phyloP scores from a whole-genome alignment of 805 yeast species.

The Yarrowia sp. region DNA sequence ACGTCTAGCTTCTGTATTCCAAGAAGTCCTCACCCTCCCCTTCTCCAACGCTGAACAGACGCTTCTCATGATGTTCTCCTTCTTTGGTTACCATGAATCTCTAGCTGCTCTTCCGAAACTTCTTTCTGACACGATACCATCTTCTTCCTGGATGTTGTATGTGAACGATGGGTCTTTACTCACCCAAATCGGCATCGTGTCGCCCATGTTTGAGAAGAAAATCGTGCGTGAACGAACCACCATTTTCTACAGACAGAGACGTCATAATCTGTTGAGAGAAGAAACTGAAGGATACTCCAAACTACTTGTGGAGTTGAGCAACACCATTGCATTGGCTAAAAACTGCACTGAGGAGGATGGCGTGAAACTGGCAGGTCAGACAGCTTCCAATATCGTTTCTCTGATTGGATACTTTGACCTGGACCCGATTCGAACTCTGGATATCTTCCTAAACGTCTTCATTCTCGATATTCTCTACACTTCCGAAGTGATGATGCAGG shows the following conservation, averaged over 20 bases:
- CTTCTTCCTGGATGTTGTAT: slow-evolving; percentile 31
- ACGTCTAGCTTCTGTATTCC: background rate
- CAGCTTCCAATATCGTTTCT: slow-evolving; percentile 44
- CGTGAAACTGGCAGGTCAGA: background rate
- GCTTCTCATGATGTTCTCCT: slow-evolving; percentile 5
- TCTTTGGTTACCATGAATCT: background rate
- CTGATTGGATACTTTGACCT: slow-evolving; percentile 72
- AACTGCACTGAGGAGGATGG: slow-evolving; percentile 37
- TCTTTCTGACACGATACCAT: slow-evolving; percentile 31
- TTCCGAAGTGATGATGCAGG: slow-evolving; percentile 47
- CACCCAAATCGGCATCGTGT: slow-evolving; percentile 35
- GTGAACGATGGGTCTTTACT: slow-evolving; percentile 34
- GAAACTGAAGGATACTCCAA: slow-evolving; percentile 76
- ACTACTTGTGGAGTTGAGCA: slow-evolving; percentile 50
- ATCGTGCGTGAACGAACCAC: slow-evolving; percentile 44
- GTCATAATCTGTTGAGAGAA: slow-evolving; percentile 68
- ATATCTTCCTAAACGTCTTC: slow-evolving; percentile 57
- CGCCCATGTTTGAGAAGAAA: slow-evolving; percentile 41
- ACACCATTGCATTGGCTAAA: slow-evolving; percentile 44
- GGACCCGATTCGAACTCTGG: slow-evolving; percentile 70
- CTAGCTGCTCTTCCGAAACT: slow-evolving; percentile 30
- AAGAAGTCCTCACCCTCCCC: background rate
- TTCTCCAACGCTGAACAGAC: slow-evolving; percentile 21
- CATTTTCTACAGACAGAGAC: slow-evolving; percentile 49
- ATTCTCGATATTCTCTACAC: slow-evolving; percentile 46